Base-by-base conservation (phyloP, 495 filamentous ascomycete genomes). In the Hypoxylon intermedium region DNA sequence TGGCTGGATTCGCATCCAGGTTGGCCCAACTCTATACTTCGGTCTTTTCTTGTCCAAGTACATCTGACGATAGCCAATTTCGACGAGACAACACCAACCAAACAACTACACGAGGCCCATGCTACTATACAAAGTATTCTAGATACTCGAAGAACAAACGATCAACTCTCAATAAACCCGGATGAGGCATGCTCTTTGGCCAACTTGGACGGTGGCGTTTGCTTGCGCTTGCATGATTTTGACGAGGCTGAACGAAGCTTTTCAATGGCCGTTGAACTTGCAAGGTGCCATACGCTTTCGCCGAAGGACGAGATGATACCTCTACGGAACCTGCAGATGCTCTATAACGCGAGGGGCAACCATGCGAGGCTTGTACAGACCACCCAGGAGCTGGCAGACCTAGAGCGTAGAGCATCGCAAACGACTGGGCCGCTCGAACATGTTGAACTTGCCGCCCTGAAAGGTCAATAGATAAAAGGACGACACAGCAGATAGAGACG, bases 31-130 rank as follows among this genome's bases (percentile, higher is more conserved):
- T 53, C 50, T 18, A 44, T 44, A 28, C 30, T 53, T 6, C 50
- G 50, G 12, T 53, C 50, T 15, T 44, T 53, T 36, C 38, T 53
- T 11, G 50, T 53, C 38, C 50, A 53, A 12, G 30, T 44, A 44
- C 50, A 40, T 28, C 28, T 53, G 2, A 53, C 44, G 40, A 53
- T 53, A 44, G 50, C 50, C 9, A 53, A 44, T 18, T 6, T 53
- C 28, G 28, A 53, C 30, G 38, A 53, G 26, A 53, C 38, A 6
- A 44, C 40, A 1, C 40, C 50, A n/a, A 44, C 5, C n/a, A 23
- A 44, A 18, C 38, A 43, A 18, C 50, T 53, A 3, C 28, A 44
- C 20, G 50, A 53, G 30, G 50, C 50, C 11, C 40, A 53, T 19
- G 28, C 6, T 11, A 53, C 50, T 12, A 53, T 53, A 12, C 50